phyloP scores from a whole-genome alignment of 1,284 basidiomycete genomes.

The Melampsora abietis-canadensis region DNA sequence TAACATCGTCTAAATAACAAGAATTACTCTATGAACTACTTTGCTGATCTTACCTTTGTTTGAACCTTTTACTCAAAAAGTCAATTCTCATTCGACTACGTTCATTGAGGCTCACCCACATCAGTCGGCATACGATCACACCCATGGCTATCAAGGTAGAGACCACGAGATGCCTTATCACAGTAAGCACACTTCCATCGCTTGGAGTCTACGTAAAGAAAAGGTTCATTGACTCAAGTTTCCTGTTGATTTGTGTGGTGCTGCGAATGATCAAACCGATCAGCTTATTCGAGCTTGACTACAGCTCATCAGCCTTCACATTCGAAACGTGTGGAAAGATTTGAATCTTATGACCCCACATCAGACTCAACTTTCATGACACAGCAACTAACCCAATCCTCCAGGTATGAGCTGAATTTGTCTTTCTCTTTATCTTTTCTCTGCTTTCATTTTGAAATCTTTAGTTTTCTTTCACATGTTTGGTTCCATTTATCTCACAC shows the following conservation, averaged over 20 bases:
- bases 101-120: background rate
- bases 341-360: background rate
- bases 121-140: background rate
- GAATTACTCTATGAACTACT: background rate
- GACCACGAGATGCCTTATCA: background rate
- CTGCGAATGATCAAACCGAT: background rate
- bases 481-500: background rate
- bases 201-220: background rate
- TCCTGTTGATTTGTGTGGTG: background rate
- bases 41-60: background rate
- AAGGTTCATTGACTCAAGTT: background rate
- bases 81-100: slow-evolving; percentile 2
- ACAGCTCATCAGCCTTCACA: background rate
- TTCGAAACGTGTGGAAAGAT: background rate
- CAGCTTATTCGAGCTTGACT: background rate
- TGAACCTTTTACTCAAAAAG: background rate
- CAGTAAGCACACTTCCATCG: background rate
- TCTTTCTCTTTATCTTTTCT: background rate
- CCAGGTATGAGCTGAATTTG: background rate
- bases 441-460: background rate
- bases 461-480: background rate
- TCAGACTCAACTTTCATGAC: background rate
- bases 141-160: background rate
- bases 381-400: background rate
- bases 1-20: background rate